Percentiles rank a stretch among this genome's conserved stretches.
phyloP scores from a whole-genome alignment of 2,329 filamentous ascomycete species.

The Neopestalotiopsis sp. region DNA sequence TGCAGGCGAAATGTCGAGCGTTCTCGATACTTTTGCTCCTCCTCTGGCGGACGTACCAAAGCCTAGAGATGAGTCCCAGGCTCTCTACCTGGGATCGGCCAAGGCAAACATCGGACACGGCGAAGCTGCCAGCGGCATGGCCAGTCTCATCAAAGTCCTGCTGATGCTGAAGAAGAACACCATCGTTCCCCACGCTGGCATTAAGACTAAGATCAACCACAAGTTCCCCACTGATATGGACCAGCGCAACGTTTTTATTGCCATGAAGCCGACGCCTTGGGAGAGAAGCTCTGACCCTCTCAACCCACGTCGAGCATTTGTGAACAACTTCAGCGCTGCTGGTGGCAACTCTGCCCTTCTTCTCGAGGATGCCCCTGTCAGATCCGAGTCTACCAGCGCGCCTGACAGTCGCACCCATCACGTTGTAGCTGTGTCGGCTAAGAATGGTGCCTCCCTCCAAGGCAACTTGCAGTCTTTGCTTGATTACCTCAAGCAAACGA shows the following conservation, averaged over 20 bases:
- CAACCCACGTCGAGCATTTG: constrained; percentile 35
- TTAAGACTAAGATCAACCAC: constrained; percentile 51
- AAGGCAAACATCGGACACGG: constrained; percentile 54
- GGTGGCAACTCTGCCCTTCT: constrained; percentile 51
- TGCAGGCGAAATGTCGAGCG: constrained; percentile 66
- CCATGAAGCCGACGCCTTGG: constrained; percentile 41
- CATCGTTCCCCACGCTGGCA: constrained; percentile 53
- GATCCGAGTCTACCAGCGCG: neutral
- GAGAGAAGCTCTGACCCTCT: constrained; percentile 25
- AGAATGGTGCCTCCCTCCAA: constrained; percentile 54
- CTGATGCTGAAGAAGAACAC: constrained; percentile 31
- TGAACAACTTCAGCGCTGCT: constrained; percentile 59
- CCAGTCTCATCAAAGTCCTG: constrained; percentile 27
- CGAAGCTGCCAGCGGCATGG: constrained; percentile 42
- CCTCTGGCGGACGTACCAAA: constrained; percentile 19
- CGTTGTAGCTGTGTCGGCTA: constrained; percentile 50
- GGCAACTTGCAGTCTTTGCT: constrained; percentile 59
- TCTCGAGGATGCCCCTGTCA: constrained; percentile 27
- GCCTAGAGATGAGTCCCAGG: constrained; percentile 38
- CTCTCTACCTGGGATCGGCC: constrained; percentile 49
- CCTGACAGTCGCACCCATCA: constrained; percentile 55
- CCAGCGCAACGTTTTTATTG: constrained; percentile 45
- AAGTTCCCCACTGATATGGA: constrained; percentile 46
- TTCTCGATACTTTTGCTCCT: constrained; percentile 64
- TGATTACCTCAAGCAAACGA: constrained; percentile 51